A percentile compares a stretch with the other conserved stretches of the same genome.
phyloP scores from a whole-genome alignment of 805 yeast genomes.

The Metschnikowia picachoensis region DNA sequence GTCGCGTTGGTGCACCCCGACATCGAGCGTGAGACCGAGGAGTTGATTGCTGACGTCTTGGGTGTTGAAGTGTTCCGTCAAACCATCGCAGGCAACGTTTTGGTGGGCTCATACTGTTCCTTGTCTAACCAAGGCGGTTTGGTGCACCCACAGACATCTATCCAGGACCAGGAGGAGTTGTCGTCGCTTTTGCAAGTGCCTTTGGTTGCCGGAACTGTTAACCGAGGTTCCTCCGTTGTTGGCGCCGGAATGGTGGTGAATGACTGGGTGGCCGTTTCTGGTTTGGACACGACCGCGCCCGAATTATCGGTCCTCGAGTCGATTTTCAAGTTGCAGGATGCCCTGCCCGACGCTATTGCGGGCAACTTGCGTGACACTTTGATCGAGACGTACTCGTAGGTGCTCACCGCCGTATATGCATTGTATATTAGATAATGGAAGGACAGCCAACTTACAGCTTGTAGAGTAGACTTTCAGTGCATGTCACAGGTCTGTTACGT shows the following conservation, averaged over 20 bases:
- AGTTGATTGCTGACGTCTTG: slow-evolving; percentile 92
- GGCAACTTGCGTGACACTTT: slow-evolving; percentile 87
- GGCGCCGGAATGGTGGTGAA: slow-evolving; percentile 99
- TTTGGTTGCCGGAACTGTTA: slow-evolving; percentile 96
- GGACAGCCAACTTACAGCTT: slow-evolving; percentile 3
- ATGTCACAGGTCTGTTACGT: too few relatives aligned
- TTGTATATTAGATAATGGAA: slow-evolving; percentile 14
- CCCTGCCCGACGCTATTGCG: slow-evolving; percentile 80
- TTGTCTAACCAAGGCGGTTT: slow-evolving; percentile 96
- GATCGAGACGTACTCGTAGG: slow-evolving; percentile 81
- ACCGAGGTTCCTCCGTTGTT: slow-evolving; percentile 95
- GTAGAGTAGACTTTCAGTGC: not conserved
- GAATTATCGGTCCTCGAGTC: slow-evolving; percentile 95
- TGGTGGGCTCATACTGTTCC: slow-evolving; percentile 95
- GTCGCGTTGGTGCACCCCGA: slow-evolving; percentile 99
- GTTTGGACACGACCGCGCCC: slow-evolving; percentile 97
- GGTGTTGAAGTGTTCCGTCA: slow-evolving; percentile 99
- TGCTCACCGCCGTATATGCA: slow-evolving; percentile 4
- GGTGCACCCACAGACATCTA: slow-evolving; percentile 95
- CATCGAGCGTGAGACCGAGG: slow-evolving; percentile 98
- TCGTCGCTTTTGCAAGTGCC: slow-evolving; percentile 95
- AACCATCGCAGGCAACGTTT: slow-evolving; percentile 96
- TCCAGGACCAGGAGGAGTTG: slow-evolving; percentile 97
- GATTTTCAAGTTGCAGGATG: slow-evolving; percentile 90
- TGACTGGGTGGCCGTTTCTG: slow-evolving; percentile 97